Base-by-base conservation (phyloP, 768 basidiomycete genomes). In the Rhodotorula graminis region DNA sequence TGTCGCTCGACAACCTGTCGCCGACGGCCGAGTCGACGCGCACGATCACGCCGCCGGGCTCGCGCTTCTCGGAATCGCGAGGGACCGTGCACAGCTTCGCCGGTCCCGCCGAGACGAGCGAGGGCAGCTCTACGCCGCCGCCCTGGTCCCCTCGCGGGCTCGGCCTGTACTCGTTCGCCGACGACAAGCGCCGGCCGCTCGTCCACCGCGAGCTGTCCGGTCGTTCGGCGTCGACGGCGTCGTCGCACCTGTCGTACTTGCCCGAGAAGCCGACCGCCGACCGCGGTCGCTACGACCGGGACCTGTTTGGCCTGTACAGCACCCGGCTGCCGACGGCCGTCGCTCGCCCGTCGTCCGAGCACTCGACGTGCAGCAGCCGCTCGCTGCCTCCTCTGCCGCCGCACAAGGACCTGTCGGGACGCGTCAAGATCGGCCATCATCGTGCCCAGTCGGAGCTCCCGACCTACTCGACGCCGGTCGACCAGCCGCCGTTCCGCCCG, bases 401-500 rank as follows among this genome's bases (percentile, higher is more conserved):
- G 25, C 37, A 4, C 7, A 57, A 11, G 25, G n/a, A 21, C 10
- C n/a, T 31, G 15, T 10, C 27, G 27, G 11, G 7, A 21, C 25
- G n/a, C 29, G 53, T 11, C 40, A 12, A 2, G 1, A 7, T 21
- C 3, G n/a, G 65, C 1, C 65, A 72, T 18, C 31, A 47, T 0
- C 61, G 49, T 37, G 14, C 27, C 11, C n/a, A 21, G 3, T 64
- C 71, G 37, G 65, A 63, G 0, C 25, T 59, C 49, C 46, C 65
- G 6, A 2, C 2, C 0, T 64, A 59, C 42, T 21, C 3, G 15
- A 71, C 65, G 1, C 65, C 60, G 2, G 29, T 31, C 31, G 23
- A 58, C 46, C 55, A 64, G 37, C 61, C 71, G 50, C 71, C 71
- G 0, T 46, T 52, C 57, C 65, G 71, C 23, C 71, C 71, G 3